Evolutionary conservation across 768 basidiomycete genomes (phyloP).

Genomic region (Macrolepiota fuliginosa): DNA sequence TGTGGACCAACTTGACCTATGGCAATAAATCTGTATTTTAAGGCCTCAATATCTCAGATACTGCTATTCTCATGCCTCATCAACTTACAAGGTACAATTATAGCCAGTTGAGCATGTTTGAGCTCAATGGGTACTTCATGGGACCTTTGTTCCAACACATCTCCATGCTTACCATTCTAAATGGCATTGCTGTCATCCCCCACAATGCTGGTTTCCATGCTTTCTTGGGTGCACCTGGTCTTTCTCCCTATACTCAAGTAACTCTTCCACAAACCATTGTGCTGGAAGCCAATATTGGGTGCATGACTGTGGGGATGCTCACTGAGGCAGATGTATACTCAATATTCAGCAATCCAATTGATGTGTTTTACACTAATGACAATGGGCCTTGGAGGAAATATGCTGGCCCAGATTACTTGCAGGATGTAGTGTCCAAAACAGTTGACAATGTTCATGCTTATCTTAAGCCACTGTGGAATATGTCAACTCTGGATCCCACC

Average conservation of each 20-base stretch:
- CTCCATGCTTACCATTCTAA: slow-evolving; percentile 10
- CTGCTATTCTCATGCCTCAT: slow-evolving; percentile 21
- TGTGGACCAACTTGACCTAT: slow-evolving; percentile 23
- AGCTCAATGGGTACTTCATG: slow-evolving; percentile 17
- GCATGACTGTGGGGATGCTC: slow-evolving; percentile 17
- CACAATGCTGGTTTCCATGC: slow-evolving; percentile 16
- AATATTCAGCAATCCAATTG: background rate
- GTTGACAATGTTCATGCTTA: slow-evolving; percentile 20
- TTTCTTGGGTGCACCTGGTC: slow-evolving; percentile 21
- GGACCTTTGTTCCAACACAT: slow-evolving; percentile 13
- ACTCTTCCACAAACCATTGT: slow-evolving; percentile 12
- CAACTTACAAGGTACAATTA: slow-evolving; percentile 12
- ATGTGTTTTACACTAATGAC: slow-evolving; percentile 19
- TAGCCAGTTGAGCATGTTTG: background rate
- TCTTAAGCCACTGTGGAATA: slow-evolving; percentile 18
- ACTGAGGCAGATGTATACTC: slow-evolving; percentile 14
- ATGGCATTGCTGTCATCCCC: slow-evolving; percentile 17
- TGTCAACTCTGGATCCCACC: slow-evolving; percentile 12
- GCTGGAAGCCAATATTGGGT: background rate
- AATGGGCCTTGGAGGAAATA: slow-evolving; percentile 18
- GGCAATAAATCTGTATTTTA: slow-evolving; percentile 16
- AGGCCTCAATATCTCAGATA: slow-evolving; percentile 21
- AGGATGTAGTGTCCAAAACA: slow-evolving; percentile 16
- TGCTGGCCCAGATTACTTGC: slow-evolving; percentile 20
- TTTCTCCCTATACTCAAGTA: slow-evolving; percentile 12